These are phyloP conservation scores for Neurospora africana DNA, from an alignment of 495 filamentous ascomycete species.

Conservation along the genomic window DNA sequence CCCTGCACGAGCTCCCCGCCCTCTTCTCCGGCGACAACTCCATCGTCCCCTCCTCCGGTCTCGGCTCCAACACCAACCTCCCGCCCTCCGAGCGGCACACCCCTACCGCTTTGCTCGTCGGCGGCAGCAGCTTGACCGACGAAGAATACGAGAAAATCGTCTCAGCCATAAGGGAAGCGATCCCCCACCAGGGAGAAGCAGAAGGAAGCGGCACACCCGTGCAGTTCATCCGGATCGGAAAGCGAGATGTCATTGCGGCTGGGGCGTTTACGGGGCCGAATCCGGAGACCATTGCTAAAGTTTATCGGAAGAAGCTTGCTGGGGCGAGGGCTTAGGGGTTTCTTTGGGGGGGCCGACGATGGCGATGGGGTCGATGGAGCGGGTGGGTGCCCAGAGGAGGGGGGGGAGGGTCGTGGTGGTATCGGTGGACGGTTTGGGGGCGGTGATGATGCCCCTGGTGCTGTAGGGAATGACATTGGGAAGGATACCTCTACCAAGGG, in stretches of 20 bases:
- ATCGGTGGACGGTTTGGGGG: not conserved
- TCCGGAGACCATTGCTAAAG: constrained; percentile 22
- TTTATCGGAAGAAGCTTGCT: constrained; percentile 25
- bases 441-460: not conserved
- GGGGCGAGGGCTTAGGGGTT: not conserved
- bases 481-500: not conserved
- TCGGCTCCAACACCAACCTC: constrained; percentile 14
- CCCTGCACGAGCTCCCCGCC: constrained; percentile 19
- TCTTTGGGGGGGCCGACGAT: not conserved
- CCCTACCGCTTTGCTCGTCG: constrained; percentile 21
- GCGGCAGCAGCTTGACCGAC: constrained; percentile 19
- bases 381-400: not conserved
- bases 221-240: constrained; percentile 17
- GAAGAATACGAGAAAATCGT: constrained; percentile 19
- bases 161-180: constrained; percentile 6
- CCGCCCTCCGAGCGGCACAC: constrained; percentile 5
- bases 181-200: not conserved
- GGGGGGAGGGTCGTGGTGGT: not conserved
- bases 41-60: constrained; percentile 10
- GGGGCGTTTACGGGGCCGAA: constrained; percentile 19
- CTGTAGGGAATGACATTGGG: not conserved
- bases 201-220: constrained; percentile 1
- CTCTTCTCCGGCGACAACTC: constrained; percentile 16
- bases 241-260: constrained; percentile 22
- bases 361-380: not conserved